These are phyloP conservation scores for Alternaria sp. DNA, from an alignment of 2,329 filamentous ascomycete species.

Conservation along the genomic window DNA sequence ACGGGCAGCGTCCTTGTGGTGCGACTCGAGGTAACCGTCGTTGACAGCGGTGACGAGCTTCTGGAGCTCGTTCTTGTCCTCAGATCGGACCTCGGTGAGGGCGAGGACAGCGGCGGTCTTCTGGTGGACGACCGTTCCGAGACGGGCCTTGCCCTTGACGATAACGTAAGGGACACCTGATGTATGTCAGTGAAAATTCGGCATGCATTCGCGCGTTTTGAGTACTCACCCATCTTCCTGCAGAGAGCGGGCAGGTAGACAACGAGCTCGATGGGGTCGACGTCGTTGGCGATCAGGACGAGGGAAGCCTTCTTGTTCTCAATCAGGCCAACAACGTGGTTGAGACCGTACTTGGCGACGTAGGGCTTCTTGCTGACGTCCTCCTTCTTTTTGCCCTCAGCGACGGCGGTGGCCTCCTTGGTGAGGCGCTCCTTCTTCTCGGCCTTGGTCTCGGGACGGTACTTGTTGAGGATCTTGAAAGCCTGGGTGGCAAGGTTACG, in stretches of 20 bases:
- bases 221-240: conserved; percentile 87
- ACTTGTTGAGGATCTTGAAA: conserved; percentile 99
- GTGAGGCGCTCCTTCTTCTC: conserved; percentile 99
- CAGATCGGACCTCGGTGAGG: conserved; percentile 92
- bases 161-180: conserved; percentile 83
- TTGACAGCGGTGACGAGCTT: conserved; percentile 97
- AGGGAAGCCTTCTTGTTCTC: conserved; percentile 98
- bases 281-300: conserved; percentile 98
- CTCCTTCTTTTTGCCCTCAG: conserved; percentile 99
- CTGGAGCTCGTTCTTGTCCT: conserved; percentile 98
- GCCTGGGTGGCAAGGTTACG: conserved; percentile 79
- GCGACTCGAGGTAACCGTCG: conserved; percentile 90
- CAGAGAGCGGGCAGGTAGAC: conserved; percentile 99
- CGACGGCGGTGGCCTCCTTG: conserved; percentile 96
- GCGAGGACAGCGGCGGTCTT: conserved; percentile 98
- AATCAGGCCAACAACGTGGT: conserved; percentile 75
- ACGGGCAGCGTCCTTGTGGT: conserved; percentile 88
- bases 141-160: conserved; percentile 99
- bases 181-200: neutral
- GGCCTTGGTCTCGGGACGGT: conserved; percentile 97
- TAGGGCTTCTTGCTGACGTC: conserved; percentile 98
- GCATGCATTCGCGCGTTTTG: neutral
- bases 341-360: conserved; percentile 98
- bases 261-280: conserved; percentile 99
- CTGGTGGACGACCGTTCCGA: conserved; percentile 99